Evolutionary conservation across 1,139 yeast species (phyloP), one percentile per base, ranked within the genome.

Genomic region (Nematodospora anomalae): DNA sequence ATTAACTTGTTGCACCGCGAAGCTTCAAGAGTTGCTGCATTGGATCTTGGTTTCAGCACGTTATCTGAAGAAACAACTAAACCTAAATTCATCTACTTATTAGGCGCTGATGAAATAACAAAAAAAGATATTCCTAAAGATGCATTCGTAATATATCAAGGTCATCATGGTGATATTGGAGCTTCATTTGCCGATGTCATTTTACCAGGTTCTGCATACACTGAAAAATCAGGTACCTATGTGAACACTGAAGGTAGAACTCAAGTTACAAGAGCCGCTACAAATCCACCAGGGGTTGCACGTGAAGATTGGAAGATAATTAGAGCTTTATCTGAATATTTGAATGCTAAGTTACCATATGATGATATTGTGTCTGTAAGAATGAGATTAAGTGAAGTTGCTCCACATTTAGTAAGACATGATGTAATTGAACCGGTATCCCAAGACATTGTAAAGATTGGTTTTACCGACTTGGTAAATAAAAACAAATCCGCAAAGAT

Each of bases 221-320:
- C 96, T 29, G 96, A 87, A 62, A 87, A 87, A 67, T 67, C 83
- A 23, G 92, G 85, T 44, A 87, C 95, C n/a, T 87, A 79, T 61
- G 90, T 87, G 45, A 87, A 87, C 66, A 86, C 95, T 32, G 96
- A 87, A 66, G 96, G 96, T 50, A 81, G 96, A 60, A 79, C 89
- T 9, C 96, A 87, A 70, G 66, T 74, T 41, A 84, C 95, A 3
- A 78, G 94, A 51, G 95, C 96, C 33, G 94, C 95, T 27, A 82
- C 88, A 16, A 86, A 83, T 45, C 83, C 95, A n/a, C 95, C 95
- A 36, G 95, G 94, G 27, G 85, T 79, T 37, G 95, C 95, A 30
- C 83, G 96, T 60, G 95, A 87, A 64, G 96, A 87, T 65, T 87
- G 96, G 96, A 83, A 83, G 70, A 83, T 87, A 48, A 64, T 87